Base-by-base conservation (phyloP, 352 stramenopile species). In the Pythium biforme region DNA sequence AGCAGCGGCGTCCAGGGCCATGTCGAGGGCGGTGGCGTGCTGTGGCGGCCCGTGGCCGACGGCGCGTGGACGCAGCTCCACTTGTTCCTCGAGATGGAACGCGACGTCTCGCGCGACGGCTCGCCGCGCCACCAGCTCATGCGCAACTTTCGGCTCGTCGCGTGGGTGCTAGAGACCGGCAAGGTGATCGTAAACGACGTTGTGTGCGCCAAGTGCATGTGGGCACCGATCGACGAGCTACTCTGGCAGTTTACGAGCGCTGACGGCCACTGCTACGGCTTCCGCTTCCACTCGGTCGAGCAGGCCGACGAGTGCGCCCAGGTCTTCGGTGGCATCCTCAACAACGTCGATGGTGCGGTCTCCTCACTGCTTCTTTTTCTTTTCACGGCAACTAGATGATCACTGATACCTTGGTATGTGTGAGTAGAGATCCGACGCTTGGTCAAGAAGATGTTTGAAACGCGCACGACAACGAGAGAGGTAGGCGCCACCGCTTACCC, bases 161-260 rank as follows among this genome's bases (percentile, higher is more conserved):
- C 69, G 25, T 89, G 79, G 79, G 60, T 87, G 14, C 57, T 86
- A 25, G 77, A 89, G 52, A 81, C 75, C 10, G 79, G 75, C 15
- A 65, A 69, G 54, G 74, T 89, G 22, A 70, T 89, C 19, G 57
- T 87, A 37, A 86, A 86, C 54, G 77, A 86, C 61, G 41, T 73
- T 22, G 50, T 89, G 27, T 40, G 53, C 33, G 39, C 46, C 48
- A 64, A 68, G 15, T 89, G 79, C 53, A 69, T 62, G 54, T 89
- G 79, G 77, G 69, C 71, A 55, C 62, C 49, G 12, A 69, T 79
- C 31, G 66, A 77, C 40, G 56, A 56, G 15, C 50, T 57, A 17
- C 73, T 89, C 26, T 73, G 77, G n/a, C 67, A 78, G 37, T 78
- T 87, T 46, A 66, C 66, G 31, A 69, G 46, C 11, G 55, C 63